Base-by-base conservation (phyloP, 1,139 yeast genomes). In the Zygosaccharomyces sapae region DNA sequence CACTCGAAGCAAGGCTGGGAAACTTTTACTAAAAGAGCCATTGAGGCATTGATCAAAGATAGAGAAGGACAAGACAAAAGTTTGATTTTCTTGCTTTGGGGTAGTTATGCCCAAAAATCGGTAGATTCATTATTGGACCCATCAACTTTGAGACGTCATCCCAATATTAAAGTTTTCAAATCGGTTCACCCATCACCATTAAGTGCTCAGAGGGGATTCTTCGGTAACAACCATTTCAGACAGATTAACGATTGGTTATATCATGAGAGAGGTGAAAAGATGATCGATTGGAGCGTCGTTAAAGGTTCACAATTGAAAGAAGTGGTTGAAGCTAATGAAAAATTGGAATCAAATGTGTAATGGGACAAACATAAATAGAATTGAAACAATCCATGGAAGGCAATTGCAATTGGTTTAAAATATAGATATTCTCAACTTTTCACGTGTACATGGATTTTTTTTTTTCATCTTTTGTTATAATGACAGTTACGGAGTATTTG, bases 1-100 rank as follows among this genome's bases (percentile, higher is more conserved):
- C 99, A 92, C 62, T 81, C 96, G 0, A 80, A 82, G 33, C 76
- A 75, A 55, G 99, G 99, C 1, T 92, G 99, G 99, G 97, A 90
- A 62, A 71, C 71, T 34, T 90, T 92, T 64, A 94, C 98, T 0
- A 88, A 80, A 57, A 73, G 77, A 41, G 88, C 82, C 2, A 76
- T 89, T 20, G 70, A 75, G 20, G 72, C 79, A 2, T 72, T 82
- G 20, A 68, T 79, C 12, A 63, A 59, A 22, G 70, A 66, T 9
- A 61, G 70, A 25, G 62, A 70, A 29, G 56, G 65, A 0, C 58
- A 64, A 2, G 60, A 62, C 2, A 55, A 67, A 37, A 90, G 90
- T 4, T 74, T 89, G 35, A 94, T 84, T 4, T 76, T 92, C 25
- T 71, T 92, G 72, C 86, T 95, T 0, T 92, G 99, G 99, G 99